A percentile compares a stretch with the other conserved stretches of the same genome.
Evolutionary conservation across 2,329 filamentous ascomycete species (phyloP).

Genomic region (Fusarium sublunatum): DNA sequence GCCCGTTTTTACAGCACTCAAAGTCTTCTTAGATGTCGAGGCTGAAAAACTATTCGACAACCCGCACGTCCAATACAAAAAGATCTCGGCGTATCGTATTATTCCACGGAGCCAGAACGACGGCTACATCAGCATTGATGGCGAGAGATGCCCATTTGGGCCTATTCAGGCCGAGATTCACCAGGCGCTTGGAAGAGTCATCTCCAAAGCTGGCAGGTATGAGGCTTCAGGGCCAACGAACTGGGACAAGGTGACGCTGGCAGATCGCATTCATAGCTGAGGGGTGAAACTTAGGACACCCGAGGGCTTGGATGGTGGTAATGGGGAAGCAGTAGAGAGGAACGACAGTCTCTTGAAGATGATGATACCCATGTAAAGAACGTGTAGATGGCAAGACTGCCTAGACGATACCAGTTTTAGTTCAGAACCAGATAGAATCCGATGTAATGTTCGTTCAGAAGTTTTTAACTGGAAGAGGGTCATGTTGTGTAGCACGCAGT

Average conservation of each 20-base stretch:
- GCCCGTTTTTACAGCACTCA: conserved; percentile 71
- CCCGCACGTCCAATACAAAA: conserved; percentile 80
- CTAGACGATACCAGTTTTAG: conserved; percentile 7
- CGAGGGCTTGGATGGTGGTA: neutral
- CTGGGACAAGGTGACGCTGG: conserved; percentile 59
- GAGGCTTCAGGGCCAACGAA: conserved; percentile 69
- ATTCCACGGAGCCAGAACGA: conserved; percentile 76
- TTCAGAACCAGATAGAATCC: neutral
- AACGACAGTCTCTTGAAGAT: conserved; percentile 14
- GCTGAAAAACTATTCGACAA: conserved; percentile 83
- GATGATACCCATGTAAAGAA: conserved; percentile 44
- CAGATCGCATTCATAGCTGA: conserved; percentile 47
- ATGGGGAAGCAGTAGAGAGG: conserved; percentile 3
- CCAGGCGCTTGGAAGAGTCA: conserved; percentile 81
- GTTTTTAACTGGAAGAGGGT: no score
- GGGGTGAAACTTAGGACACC: neutral
- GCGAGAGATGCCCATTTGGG: conserved; percentile 86
- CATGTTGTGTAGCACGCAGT: neutral
- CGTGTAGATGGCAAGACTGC: conserved; percentile 5
- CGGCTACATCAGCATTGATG: conserved; percentile 94
- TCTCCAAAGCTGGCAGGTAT: conserved; percentile 80
- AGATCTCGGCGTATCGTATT: conserved; percentile 88
- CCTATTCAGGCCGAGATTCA: conserved; percentile 94
- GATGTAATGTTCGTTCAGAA: neutral
- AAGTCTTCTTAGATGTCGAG: conserved; percentile 78